Base-by-base conservation (phyloP, 768 basidiomycete genomes). In the Macrolepiota fuliginosa region DNA sequence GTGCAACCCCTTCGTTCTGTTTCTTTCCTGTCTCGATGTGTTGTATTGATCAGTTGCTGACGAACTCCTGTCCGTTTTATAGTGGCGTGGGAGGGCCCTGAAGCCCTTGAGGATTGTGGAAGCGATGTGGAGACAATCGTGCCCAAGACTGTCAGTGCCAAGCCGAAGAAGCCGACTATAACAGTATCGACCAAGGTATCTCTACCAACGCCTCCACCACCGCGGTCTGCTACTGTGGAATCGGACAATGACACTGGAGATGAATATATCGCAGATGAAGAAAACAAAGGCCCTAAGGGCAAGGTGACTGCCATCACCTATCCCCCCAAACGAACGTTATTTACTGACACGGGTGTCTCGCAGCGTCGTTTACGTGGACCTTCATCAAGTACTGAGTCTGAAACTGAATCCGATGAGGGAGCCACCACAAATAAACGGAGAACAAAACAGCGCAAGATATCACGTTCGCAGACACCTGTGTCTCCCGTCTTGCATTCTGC, bases 11-110 rank as follows among this genome's bases (percentile, higher is more conserved):
- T 52, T 62, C 56, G 37, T 64, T 62, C 47, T 40, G 56, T 56
- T 58, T 42, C 40, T 45, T 64, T 58, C 61, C 27, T 29, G 56
- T 51, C 37, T 51, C 52, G 29, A 32, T 54, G n/a, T 22, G 45
- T 46, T n/a, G 36, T 45, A 52, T 42, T 55, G 36, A 57, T 39
- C 13, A 39, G 25, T 56, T 52, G 63, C 63, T 67, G 56, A 69
- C 68, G 46, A 39, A 53, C 52, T 64, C 56, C 61, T 65, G 9
- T 54, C 37, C 22, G 19, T 49, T 49, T 64, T 58, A 65, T 69
- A 92, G 91, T 85, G 85, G 72, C 81, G 65, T 92, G 89, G 89
- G 90, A 93, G 69, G 88, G 84, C 0, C 74, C 79, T 27, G 84
- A 85, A 19, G 84, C 81, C 3, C 64, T 87, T 47, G 84, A 89